Evolutionary conservation across 345 rosid genomes (phyloP), one percentile per base, ranked within the genome.

Genomic region (Clausena lansium): DNA sequence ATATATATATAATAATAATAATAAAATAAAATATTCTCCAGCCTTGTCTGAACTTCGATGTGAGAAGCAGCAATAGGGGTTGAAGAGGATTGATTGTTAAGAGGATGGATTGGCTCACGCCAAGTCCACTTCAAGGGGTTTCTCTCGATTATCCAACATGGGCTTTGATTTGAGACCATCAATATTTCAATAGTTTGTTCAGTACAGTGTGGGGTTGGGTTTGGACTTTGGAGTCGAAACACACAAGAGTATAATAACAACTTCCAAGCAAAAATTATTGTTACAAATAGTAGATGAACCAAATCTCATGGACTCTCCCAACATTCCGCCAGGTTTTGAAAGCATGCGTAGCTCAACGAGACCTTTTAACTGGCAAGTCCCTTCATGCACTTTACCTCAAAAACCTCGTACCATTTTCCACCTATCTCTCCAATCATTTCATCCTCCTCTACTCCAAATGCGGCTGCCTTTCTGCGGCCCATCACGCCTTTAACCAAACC

Each of bases 341-440:
- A 77, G 67, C 86, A 54, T 87, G 87, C 83, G 83, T 91, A 19
- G 83, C 86, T 67, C 83, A 79, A 80, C 83, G 83, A 70, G 90
- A 93, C 79, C 84, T 95, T 62, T 57, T 67, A 36, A 78, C 84
- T 0, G 98, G 98, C 71, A 95, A 87, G 87, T 67, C 88, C 67
- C 98, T 93, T 59, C 97, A 95, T 68, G 76, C 92, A 0, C 86
- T 85, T 55, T 95, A 90, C 84, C 64, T 95, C 82, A 93, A 95
- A 70, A 86, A 88, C n/a, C 28, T 88, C 19, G 7, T 92, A 71
- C 88, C 93, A 75, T 58, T 88, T n/a, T 90, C 98, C 39, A 91
- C 96, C 70, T 92, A 89, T 76, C 88, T 93, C 79, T 91, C 98
- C 86, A 95, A 95, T 73, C 97, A 93, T 81, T 93, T 95, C 85